These are phyloP conservation scores for Calocera cornea DNA, from an alignment of 768 basidiomycete genomes.

Conservation along the genomic window DNA sequence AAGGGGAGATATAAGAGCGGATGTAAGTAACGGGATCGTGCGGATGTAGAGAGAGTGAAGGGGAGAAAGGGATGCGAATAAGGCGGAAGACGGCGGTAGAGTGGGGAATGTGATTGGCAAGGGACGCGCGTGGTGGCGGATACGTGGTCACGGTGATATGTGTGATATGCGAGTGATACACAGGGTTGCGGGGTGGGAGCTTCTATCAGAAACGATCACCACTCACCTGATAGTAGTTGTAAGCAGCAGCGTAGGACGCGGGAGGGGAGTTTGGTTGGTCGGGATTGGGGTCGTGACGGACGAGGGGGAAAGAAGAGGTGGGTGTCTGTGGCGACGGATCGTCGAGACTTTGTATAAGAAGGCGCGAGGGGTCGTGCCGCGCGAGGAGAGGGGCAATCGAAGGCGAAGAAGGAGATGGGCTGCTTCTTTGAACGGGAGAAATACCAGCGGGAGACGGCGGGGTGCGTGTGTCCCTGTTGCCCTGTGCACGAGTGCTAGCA, in stretches of 20 bases:
- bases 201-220: background rate
- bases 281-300: too few relatives aligned
- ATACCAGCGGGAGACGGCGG: background rate
- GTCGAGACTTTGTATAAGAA: too few relatives aligned
- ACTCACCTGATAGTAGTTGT: too few relatives aligned
- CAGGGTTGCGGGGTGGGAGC: background rate
- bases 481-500: background rate
- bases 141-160: background rate
- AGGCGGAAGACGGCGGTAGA: background rate
- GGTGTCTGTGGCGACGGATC: too few relatives aligned
- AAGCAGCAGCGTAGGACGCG: too few relatives aligned
- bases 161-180: background rate
- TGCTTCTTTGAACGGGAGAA: too few relatives aligned
- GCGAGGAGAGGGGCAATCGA: too few relatives aligned
- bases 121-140: background rate
- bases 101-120: background rate
- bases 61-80: background rate
- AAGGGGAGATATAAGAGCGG: slow-evolving; percentile 1
- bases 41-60: slow-evolving; percentile 2
- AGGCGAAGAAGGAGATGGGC: too few relatives aligned
- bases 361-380: too few relatives aligned
- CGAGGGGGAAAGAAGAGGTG: too few relatives aligned
- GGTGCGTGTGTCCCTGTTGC: background rate
- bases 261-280: too few relatives aligned
- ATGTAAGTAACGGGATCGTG: background rate